Percentiles rank a stretch among this genome's conserved stretches.
Evolutionary conservation across 805 yeast genomes (phyloP).

Genomic region (Spathaspora sp.): DNA sequence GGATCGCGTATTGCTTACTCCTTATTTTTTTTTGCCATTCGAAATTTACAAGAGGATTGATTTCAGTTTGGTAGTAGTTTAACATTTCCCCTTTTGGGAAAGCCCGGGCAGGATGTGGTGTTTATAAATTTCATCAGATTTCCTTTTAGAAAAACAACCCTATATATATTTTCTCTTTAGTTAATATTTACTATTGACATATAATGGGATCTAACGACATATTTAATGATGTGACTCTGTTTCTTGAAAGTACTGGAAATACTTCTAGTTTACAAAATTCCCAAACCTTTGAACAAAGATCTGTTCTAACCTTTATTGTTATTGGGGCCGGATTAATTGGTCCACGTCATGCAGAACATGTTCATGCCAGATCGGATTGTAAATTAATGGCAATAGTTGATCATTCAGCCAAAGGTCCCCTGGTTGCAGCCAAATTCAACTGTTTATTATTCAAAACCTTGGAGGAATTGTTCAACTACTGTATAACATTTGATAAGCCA

Average conservation of each 20-base stretch:
- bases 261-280: not conserved
- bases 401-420: slow-evolving; percentile 28
- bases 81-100: not conserved
- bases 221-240: slow-evolving; percentile 1
- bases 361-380: slow-evolving; percentile 20
- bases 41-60: not conserved
- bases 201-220: not conserved
- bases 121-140: not conserved
- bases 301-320: slow-evolving; percentile 16
- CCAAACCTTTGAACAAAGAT: not conserved
- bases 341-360: slow-evolving; percentile 38
- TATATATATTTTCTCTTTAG: not conserved
- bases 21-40: not conserved
- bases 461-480: slow-evolving; percentile 22
- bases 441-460: slow-evolving; percentile 22
- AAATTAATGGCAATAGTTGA: slow-evolving; percentile 33
- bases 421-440: slow-evolving; percentile 22
- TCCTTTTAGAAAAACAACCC: not conserved
- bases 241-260: not conserved
- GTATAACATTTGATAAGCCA: slow-evolving; percentile 14
- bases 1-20: not conserved
- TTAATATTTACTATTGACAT: not conserved
- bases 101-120: not conserved
- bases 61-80: not conserved
- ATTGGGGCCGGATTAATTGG: slow-evolving; percentile 41